These are phyloP conservation scores for Apiospora marii DNA, from an alignment of 2,329 filamentous ascomycete species.

Conservation along the genomic window DNA sequence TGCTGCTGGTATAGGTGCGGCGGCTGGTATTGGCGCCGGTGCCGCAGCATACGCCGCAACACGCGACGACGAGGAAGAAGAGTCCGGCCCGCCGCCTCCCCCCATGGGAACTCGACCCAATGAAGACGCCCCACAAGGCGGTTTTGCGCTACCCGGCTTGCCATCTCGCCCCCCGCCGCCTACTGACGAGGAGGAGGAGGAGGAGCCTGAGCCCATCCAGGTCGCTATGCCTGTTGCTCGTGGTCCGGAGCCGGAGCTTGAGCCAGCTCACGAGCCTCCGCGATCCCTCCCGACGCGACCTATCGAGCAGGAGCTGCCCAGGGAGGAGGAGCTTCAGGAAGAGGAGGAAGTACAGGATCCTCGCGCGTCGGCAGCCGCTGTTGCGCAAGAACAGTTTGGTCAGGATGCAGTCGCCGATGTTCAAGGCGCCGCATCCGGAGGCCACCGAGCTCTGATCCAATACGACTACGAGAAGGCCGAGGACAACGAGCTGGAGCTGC, in stretches of 20 bases:
- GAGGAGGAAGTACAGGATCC: slow-evolving; percentile 69
- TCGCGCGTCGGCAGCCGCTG: slow-evolving; percentile 66
- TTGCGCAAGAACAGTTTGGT: slow-evolving; percentile 56
- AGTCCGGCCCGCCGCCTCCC: slow-evolving; percentile 66
- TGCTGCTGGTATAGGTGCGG: slow-evolving; percentile 39
- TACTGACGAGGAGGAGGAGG: slow-evolving; percentile 64
- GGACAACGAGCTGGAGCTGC: slow-evolving; percentile 92
- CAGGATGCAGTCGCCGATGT: slow-evolving; percentile 46
- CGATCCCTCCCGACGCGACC: slow-evolving; percentile 70
- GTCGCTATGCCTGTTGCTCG: slow-evolving; percentile 86
- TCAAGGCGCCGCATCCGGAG: slow-evolving; percentile 49
- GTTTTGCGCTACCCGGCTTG: slow-evolving; percentile 81
- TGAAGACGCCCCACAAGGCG: slow-evolving; percentile 64
- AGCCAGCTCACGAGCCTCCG: slow-evolving; percentile 59
- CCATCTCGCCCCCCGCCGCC: slow-evolving; percentile 65
- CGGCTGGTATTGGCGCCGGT: slow-evolving; percentile 28
- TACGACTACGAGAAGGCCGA: slow-evolving; percentile 99
- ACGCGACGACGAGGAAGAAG: slow-evolving; percentile 42
- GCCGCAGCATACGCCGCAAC: slow-evolving; percentile 49
- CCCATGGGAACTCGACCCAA: slow-evolving; percentile 63
- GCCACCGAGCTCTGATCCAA: slow-evolving; percentile 79
- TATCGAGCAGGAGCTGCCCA: slow-evolving; percentile 67
- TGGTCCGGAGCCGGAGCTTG: slow-evolving; percentile 59
- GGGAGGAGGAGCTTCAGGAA: slow-evolving; percentile 69
- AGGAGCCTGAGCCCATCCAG: slow-evolving; percentile 70